Evolutionary conservation across 164 flowering plant genomes (phyloP), one percentile per base, ranked within the genome.

Genomic region (Litsea cubeba): DNA sequence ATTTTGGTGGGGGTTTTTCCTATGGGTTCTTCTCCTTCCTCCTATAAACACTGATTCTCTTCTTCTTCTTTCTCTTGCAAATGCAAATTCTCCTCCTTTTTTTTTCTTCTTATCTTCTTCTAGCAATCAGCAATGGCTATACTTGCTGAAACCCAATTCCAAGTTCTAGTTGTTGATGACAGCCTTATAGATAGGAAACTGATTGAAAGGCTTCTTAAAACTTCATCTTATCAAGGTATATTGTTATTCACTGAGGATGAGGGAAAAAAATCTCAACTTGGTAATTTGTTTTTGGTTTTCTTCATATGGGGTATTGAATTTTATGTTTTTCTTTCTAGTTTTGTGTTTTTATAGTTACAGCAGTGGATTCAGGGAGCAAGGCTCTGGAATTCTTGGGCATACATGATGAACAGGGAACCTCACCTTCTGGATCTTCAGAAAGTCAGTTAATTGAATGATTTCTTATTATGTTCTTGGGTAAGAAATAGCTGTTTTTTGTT

Each of bases 121-220:
- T 49, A 28, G 10, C 5, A 24, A 23, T 14, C 58, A 57, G 32
- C 40, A 76, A 86, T 86, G 88, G 85, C 81, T 11, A 72, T 85
- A 76, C 79, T 76, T 14, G 69, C 81, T 69, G 89, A 86, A n/a
- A 66, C 89, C 24, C 87, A 84, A 75, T 87, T 84, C 65, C 96
- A 91, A 85, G 96, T 91, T 74, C 74, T 89, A 22, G 96, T 93
- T 62, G 96, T 91, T 68, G 96, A 91, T 86, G 96, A 91, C 71
- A 89, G 89, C 75, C 65, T 88, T 50, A 84, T 89, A 14, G 96
- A 91, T 58, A 83, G 96, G 70, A 89, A 84, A 67, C 79, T 91
- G 30, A 86, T 91, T 72, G 96, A 89, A 76, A 87, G 82, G 82
- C 89, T 91, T 60, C 90, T 89, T 72, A 86, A 84, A 76, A 85